A percentile compares a stretch with the other conserved stretches of the same genome.
Conservation (phyloP, 169 alveolate genomes). For the Cryptosporidium viatorum region DNA sequence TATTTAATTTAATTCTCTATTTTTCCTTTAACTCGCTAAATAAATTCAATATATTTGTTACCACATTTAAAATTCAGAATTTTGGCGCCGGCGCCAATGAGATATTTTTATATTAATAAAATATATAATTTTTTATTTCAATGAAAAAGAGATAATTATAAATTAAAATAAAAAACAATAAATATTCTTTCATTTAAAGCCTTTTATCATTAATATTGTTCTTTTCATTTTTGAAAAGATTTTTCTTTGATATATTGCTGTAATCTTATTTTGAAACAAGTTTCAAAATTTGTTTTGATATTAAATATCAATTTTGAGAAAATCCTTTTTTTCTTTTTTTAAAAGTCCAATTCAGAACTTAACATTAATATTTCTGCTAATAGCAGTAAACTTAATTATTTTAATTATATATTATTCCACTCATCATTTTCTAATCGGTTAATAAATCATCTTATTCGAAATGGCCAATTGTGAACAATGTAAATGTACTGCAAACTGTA, state of each 20-base stretch:
- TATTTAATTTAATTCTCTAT: neutral
- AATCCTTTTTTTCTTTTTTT: neutral
- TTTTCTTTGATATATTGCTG: neutral
- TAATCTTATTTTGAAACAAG: neutral
- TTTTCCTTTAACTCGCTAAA: neutral
- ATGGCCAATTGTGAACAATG: conserved; percentile 10
- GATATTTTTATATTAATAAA: neutral
- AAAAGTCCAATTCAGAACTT: neutral
- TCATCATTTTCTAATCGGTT: neutral
- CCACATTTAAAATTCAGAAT: neutral
- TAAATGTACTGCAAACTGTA: neutral
- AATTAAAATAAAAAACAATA: neutral
- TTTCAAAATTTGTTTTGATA: neutral
- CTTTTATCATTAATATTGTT: too few relatives aligned
- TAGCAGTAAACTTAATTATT: neutral
- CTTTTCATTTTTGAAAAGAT: too few relatives aligned
- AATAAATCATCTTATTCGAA: neutral
- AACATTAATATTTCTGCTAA: neutral
- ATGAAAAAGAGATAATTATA: neutral
- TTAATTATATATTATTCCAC: neutral
- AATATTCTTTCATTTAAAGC: neutral
- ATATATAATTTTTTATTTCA: neutral
- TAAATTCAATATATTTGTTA: too few relatives aligned
- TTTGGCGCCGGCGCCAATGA: neutral
- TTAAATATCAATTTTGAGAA: neutral